Evolutionary conservation across 2,329 filamentous ascomycete species (phyloP).

Genomic region (Blastomyces gilchristii): DNA sequence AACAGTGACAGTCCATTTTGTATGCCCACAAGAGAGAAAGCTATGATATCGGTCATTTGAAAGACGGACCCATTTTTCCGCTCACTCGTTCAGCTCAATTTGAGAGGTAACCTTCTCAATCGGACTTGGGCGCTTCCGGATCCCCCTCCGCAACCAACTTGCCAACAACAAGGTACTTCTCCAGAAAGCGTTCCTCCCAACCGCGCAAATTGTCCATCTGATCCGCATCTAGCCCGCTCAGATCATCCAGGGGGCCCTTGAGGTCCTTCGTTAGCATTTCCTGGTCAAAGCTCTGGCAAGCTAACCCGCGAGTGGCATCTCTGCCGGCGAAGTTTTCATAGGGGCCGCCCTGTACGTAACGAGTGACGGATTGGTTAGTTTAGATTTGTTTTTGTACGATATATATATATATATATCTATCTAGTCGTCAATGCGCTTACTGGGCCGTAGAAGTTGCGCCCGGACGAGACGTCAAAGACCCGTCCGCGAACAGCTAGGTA

Average conservation of each 20-base stretch:
- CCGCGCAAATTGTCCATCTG: conserved; percentile 74
- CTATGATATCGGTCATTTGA: neutral
- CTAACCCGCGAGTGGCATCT: conserved; percentile 79
- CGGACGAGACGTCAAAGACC: conserved; percentile 80
- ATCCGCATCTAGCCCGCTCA: conserved; percentile 60
- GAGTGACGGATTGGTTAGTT: neutral
- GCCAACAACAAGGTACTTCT: conserved; percentile 94
- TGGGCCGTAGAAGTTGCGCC: conserved; percentile 91
- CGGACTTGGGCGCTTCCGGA: conserved; percentile 22
- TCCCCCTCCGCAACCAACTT: conserved; percentile 61
- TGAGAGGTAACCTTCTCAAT: neutral
- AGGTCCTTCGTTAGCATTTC: conserved; percentile 91
- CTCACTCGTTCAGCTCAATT: neutral
- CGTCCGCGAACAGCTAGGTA: conserved; percentile 85
- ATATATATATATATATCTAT: neutral
- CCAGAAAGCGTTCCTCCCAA: conserved; percentile 87
- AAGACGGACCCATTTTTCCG: neutral
- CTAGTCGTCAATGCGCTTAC: conserved; percentile 19
- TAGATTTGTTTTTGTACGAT: neutral
- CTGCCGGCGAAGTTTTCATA: conserved; percentile 94
- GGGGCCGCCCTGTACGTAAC: conserved; percentile 54
- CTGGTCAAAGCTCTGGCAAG: conserved; percentile 85
- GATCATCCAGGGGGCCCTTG: conserved; percentile 66
- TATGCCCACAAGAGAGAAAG: neutral
- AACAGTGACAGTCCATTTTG: neutral